These are phyloP conservation scores for Vigna hirtella DNA, from an alignment of 306 rosid genomes.

Conservation along the genomic window DNA sequence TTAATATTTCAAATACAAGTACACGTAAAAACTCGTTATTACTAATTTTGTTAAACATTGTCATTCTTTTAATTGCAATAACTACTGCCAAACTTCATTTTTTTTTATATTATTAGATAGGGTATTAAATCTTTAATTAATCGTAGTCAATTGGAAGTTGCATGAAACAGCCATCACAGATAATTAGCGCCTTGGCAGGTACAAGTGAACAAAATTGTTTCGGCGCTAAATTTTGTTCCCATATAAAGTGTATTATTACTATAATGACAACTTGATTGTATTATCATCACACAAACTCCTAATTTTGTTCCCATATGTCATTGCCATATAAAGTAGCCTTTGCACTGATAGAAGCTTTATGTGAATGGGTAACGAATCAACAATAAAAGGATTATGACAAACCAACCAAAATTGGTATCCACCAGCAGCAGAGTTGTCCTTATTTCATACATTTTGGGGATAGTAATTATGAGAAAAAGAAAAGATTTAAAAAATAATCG, in stretches of 20 bases:
- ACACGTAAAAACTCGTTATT: background rate
- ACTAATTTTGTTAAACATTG: background rate
- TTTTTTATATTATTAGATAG: background rate
- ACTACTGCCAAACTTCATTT: background rate
- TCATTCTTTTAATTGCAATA: background rate
- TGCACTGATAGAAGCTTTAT: constrained; percentile 19
- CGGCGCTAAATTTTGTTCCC: constrained; percentile 1
- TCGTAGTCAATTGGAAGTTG: background rate
- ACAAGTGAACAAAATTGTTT: background rate
- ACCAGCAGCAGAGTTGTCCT: constrained; percentile 30
- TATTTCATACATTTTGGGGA: constrained; percentile 42
- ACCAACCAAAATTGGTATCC: constrained; percentile 6
- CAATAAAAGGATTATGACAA: constrained; percentile 6
- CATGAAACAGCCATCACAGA: background rate
- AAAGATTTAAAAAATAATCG: constrained; percentile 14
- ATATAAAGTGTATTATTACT: background rate
- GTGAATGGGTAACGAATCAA: constrained; percentile 22
- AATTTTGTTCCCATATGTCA: background rate
- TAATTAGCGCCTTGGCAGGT: background rate
- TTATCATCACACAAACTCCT: background rate
- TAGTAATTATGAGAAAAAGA: background rate
- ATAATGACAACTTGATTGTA: background rate
- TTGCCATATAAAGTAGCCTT: background rate
- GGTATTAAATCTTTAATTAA: background rate
- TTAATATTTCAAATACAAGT: background rate